Conservation (phyloP, 495 filamentous ascomycete species). For the Amorphotheca resinae region DNA sequence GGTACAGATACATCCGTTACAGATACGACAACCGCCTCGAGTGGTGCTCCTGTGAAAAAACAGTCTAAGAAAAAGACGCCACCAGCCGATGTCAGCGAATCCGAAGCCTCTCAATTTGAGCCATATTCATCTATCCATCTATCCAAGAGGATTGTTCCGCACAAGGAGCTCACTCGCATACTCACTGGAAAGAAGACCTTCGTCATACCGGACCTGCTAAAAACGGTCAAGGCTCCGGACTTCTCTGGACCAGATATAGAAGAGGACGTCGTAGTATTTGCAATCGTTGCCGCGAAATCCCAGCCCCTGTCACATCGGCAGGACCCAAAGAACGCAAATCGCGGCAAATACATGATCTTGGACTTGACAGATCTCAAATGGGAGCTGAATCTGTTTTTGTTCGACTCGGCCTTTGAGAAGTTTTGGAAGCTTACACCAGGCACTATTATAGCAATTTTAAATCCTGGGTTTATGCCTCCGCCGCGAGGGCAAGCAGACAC, state of each 20-base stretch:
- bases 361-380: conserved; percentile 78
- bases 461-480: conserved; percentile 82
- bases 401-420: conserved; percentile 76
- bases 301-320: conserved; percentile 49
- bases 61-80: conserved; percentile 16
- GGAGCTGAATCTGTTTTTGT: conserved; percentile 85
- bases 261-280: conserved; percentile 76
- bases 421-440: conserved; percentile 85
- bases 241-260: conserved; percentile 78
- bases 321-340: conserved; percentile 17
- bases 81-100: conserved; percentile 23
- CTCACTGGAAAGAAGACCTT: conserved; percentile 65
- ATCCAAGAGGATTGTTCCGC: conserved; percentile 74
- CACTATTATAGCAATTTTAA: conserved; percentile 85
- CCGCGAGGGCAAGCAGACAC: conserved; percentile 57
- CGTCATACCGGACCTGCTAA: conserved; percentile 70
- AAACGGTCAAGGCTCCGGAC: conserved; percentile 66
- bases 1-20: neutral
- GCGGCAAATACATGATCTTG: conserved; percentile 82
- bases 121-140: conserved; percentile 78
- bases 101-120: conserved; percentile 46
- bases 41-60: conserved; percentile 12
- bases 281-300: conserved; percentile 77
- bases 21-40: conserved; percentile 6
- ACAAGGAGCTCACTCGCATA: conserved; percentile 62